Evolutionary conservation across 805 yeast species (phyloP).

Genomic region (Starmerella apis): DNA sequence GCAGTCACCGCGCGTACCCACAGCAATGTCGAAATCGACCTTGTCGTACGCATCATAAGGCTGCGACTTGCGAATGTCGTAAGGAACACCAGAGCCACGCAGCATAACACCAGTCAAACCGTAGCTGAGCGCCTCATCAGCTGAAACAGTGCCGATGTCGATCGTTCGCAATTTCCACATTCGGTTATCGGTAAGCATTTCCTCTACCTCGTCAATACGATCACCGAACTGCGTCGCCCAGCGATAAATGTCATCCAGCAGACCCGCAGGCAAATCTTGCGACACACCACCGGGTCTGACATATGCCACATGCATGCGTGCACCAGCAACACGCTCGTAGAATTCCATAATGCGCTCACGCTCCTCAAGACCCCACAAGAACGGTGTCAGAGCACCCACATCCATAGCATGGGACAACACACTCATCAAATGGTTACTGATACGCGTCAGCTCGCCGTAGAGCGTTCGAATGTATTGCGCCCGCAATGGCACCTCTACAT

Average conservation of each 20-base stretch:
- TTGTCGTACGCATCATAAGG: constrained; percentile 84
- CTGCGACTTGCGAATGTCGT: constrained; percentile 72
- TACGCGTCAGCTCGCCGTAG: constrained; percentile 78
- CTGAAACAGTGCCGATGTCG: constrained; percentile 69
- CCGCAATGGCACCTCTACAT: constrained; percentile 75
- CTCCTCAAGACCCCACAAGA: constrained; percentile 90
- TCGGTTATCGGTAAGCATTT: constrained; percentile 78
- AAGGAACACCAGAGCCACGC: constrained; percentile 84
- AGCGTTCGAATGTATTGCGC: constrained; percentile 75
- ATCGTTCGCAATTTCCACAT: constrained; percentile 84
- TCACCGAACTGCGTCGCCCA: constrained; percentile 96
- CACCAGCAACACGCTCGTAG: constrained; percentile 83
- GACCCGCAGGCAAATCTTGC: constrained; percentile 76
- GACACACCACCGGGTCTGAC: constrained; percentile 89
- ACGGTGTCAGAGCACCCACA: constrained; percentile 88
- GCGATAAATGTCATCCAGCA: constrained; percentile 84
- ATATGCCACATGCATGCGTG: constrained; percentile 79
- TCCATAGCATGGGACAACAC: constrained; percentile 84
- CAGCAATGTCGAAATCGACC: constrained; percentile 80
- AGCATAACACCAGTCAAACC: constrained; percentile 79
- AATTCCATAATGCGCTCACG: constrained; percentile 89
- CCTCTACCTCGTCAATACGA: constrained; percentile 83
- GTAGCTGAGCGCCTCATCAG: constrained; percentile 78
- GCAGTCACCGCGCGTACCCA: constrained; percentile 81
- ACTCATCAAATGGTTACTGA: constrained; percentile 77